These are phyloP conservation scores for Letharia columbiana DNA, from an alignment of 495 filamentous ascomycete species.

Conservation along the genomic window DNA sequence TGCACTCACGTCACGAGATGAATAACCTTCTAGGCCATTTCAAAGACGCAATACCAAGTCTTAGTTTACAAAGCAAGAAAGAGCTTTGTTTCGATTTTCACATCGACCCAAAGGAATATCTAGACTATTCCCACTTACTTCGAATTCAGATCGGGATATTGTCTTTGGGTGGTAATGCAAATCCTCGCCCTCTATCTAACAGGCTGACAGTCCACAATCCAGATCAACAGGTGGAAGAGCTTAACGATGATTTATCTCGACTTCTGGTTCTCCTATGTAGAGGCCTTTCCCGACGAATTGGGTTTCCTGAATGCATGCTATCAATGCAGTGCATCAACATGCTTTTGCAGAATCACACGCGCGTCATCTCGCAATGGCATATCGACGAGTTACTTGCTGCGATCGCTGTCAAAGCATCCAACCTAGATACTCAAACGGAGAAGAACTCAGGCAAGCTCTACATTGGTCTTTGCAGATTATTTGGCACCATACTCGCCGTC, in stretches of 20 bases:
- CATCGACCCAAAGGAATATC: background rate
- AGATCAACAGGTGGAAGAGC: constrained; percentile 7
- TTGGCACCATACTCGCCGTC: constrained; percentile 46
- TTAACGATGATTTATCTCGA: constrained; percentile 5
- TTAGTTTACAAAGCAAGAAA: constrained; percentile 6
- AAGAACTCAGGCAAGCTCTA: constrained; percentile 47
- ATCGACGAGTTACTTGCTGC: constrained; percentile 55
- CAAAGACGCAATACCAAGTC: constrained; percentile 1
- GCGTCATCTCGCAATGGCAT: constrained; percentile 58
- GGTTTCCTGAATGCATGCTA: constrained; percentile 8
- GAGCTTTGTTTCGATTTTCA: constrained; percentile 1
- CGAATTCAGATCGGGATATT: background rate
- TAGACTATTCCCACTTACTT: constrained; percentile 3
- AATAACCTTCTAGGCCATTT: background rate
- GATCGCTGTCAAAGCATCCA: constrained; percentile 46
- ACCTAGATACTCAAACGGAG: constrained; percentile 33
- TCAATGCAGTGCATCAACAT: constrained; percentile 20
- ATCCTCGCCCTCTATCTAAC: background rate
- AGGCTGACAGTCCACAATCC: background rate
- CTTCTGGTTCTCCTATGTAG: constrained; percentile 3
- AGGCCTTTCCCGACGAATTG: background rate
- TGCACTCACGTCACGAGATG: constrained; percentile 1
- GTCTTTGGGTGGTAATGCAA: constrained; percentile 11
- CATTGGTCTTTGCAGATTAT: constrained; percentile 51
- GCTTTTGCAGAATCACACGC: constrained; percentile 26